Conservation (phyloP, 768 basidiomycete species). For the Leucocoprinus sp. region DNA sequence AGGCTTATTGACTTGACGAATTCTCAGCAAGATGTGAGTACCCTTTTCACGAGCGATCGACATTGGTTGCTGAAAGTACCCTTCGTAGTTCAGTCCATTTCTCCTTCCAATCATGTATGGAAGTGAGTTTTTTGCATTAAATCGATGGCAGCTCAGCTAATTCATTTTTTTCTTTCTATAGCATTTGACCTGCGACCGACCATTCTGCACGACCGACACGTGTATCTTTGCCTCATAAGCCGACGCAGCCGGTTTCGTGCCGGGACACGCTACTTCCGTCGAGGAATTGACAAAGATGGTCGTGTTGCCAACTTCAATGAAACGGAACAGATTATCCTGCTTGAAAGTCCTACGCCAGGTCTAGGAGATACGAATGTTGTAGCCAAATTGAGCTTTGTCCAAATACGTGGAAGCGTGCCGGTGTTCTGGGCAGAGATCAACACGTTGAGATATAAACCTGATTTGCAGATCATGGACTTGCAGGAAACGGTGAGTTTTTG, state of each 20-base stretch:
- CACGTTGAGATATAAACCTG: constrained; percentile 92
- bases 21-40: constrained; percentile 53
- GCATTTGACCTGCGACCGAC: constrained; percentile 81
- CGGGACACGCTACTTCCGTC: constrained; percentile 94
- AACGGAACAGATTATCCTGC: constrained; percentile 87
- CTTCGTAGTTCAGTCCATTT: constrained; percentile 66
- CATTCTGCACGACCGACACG: constrained; percentile 65
- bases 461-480: constrained; percentile 92
- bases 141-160: constrained; percentile 6
- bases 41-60: neutral
- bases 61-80: neutral
- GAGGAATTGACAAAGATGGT: constrained; percentile 84
- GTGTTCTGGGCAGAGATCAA: constrained; percentile 97
- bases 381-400: constrained; percentile 76
- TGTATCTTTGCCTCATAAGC: constrained; percentile 84
- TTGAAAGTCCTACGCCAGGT: constrained; percentile 44
- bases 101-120: constrained; percentile 94
- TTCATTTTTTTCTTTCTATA: constrained; percentile 28
- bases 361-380: constrained; percentile 3
- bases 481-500: constrained; percentile 70
- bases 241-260: constrained; percentile 91
- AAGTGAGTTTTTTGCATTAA: constrained; percentile 47
- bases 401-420: constrained; percentile 90
- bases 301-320: constrained; percentile 98
- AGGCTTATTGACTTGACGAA: constrained; percentile 48